These are phyloP conservation scores for Diaporthe australafricana DNA, from an alignment of 2,329 filamentous ascomycete genomes.

Conservation along the genomic window DNA sequence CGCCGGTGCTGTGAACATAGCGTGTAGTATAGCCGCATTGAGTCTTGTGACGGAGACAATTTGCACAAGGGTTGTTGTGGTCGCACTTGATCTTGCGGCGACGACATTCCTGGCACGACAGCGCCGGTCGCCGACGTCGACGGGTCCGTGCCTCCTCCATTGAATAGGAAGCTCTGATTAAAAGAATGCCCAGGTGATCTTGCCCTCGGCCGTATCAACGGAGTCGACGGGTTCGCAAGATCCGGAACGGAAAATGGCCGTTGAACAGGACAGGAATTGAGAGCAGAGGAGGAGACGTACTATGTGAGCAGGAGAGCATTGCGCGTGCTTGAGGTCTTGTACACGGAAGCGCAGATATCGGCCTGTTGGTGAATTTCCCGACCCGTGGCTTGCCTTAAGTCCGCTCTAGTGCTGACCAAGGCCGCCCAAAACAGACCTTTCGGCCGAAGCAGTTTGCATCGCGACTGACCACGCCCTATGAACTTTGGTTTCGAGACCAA, in stretches of 20 bases:
- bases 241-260: too few species aligned
- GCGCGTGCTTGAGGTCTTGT: too few species aligned
- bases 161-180: not conserved
- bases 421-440: not conserved
- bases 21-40: slow-evolving; percentile 73
- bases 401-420: slow-evolving; percentile 5
- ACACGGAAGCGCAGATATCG: slow-evolving; percentile 4
- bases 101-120: slow-evolving; percentile 15
- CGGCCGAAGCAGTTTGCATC: not conserved
- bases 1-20: not conserved
- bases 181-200: not conserved
- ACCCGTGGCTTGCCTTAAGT: not conserved
- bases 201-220: not conserved
- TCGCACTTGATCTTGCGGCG: slow-evolving; percentile 30
- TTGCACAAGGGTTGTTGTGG: slow-evolving; percentile 63
- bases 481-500: not conserved
- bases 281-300: too few species aligned
- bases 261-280: not conserved
- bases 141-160: not conserved
- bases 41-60: slow-evolving; percentile 90
- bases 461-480: not conserved
- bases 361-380: not conserved
- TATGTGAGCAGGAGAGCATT: fast-evolving
- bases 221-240: too few species aligned
- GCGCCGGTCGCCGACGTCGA: slow-evolving; percentile 25